Conservation (phyloP, 495 filamentous ascomycete genomes). For the Parathielavia appendiculata region DNA sequence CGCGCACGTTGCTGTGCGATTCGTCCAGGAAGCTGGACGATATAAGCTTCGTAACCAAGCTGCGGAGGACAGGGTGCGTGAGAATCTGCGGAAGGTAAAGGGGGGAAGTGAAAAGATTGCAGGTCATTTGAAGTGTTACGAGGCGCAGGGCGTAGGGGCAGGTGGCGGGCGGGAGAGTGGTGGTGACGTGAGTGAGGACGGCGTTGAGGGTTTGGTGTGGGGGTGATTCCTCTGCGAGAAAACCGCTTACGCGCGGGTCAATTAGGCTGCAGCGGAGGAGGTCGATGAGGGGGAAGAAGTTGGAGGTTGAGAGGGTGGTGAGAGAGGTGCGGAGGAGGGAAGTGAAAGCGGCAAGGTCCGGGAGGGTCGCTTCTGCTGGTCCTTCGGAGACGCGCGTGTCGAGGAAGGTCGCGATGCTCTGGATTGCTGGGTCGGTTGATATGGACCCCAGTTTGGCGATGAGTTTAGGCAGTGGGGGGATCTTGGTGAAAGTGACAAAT, state of each 20-base stretch:
- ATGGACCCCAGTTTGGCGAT: constrained; percentile 62
- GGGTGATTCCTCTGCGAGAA: constrained; percentile 73
- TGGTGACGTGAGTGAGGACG: constrained; percentile 56
- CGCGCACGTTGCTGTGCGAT: constrained; percentile 52
- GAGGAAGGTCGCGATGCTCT: constrained; percentile 60
- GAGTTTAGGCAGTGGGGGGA: constrained; percentile 80
- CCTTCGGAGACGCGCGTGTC: constrained; percentile 48
- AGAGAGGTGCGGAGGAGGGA: constrained; percentile 48
- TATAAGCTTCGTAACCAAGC: constrained; percentile 41
- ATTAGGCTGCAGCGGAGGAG: constrained; percentile 70
- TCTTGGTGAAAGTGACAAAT: constrained; percentile 68
- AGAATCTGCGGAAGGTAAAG: constrained; percentile 51
- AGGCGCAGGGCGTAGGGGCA: constrained; percentile 79
- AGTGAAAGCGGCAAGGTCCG: constrained; percentile 52
- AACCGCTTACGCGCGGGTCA: constrained; percentile 80
- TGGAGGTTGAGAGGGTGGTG: constrained; percentile 48
- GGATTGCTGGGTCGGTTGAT: constrained; percentile 50
- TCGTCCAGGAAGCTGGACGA: constrained; percentile 53
- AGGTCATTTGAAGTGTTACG: constrained; percentile 61
- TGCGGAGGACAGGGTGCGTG: constrained; percentile 33
- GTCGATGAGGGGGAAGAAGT: constrained; percentile 74
- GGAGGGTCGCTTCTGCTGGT: constrained; percentile 56
- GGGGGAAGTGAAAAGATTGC: constrained; percentile 58
- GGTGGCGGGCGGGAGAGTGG: constrained; percentile 26
- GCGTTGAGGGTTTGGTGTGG: constrained; percentile 57